Evolutionary conservation across 495 filamentous ascomycete genomes (phyloP).

Genomic region (Staphylotrichum longicolle): DNA sequence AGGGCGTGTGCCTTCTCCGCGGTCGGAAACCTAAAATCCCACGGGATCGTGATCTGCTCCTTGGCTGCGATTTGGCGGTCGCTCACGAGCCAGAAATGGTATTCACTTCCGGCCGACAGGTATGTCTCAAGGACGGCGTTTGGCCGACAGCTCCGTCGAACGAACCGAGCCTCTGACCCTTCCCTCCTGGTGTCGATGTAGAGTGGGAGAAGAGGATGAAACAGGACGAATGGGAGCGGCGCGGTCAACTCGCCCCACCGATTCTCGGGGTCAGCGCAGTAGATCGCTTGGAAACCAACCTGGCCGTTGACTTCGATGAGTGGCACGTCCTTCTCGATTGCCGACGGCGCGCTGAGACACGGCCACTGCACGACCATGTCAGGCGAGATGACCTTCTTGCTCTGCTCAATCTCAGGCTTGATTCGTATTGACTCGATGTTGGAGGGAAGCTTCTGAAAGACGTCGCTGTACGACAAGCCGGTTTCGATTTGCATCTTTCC

Average conservation of each 20-base stretch:
- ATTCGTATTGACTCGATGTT: conserved; percentile 39
- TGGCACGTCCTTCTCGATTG: conserved; percentile 61
- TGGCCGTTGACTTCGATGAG: conserved; percentile 86
- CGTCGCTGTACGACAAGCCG: conserved; percentile 43
- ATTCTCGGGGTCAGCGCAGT: conserved; percentile 68
- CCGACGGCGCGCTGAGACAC: conserved; percentile 58
- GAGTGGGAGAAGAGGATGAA: conserved; percentile 75
- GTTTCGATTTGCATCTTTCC: conserved; percentile 48
- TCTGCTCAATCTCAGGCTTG: conserved; percentile 40
- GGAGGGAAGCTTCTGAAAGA: conserved; percentile 48
- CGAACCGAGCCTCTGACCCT: conserved; percentile 79
- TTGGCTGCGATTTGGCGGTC: conserved; percentile 62
- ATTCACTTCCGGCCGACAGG: conserved; percentile 69
- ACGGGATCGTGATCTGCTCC: conserved; percentile 56
- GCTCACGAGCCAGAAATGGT: conserved; percentile 86
- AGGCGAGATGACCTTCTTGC: conserved; percentile 46
- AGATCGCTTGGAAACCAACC: conserved; percentile 75
- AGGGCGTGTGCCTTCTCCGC: conserved; percentile 42
- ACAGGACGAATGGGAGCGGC: conserved; percentile 82
- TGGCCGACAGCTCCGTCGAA: conserved; percentile 82
- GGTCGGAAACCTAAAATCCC: conserved; percentile 55
- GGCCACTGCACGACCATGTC: conserved; percentile 61
- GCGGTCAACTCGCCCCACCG: conserved; percentile 73
- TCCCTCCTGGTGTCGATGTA: conserved; percentile 87
- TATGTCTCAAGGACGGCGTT: conserved; percentile 80